A percentile compares a stretch with the other conserved stretches of the same genome.
These are phyloP conservation scores for Aspergillus diversus DNA, from an alignment of 495 filamentous ascomycete genomes.

Conservation along the genomic window DNA sequence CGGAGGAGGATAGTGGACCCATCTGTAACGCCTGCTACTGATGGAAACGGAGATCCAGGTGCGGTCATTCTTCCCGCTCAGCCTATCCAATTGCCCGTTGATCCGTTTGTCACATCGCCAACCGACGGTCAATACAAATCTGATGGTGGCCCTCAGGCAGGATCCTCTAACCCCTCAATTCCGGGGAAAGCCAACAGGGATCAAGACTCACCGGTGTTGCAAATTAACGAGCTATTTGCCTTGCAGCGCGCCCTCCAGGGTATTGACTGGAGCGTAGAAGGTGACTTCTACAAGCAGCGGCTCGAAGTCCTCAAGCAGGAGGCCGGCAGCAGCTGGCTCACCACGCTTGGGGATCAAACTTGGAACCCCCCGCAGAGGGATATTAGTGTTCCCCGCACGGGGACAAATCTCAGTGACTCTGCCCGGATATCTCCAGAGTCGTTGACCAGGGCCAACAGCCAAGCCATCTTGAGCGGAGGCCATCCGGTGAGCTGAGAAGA, in stretches of 20 bases:
- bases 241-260: slow-evolving; percentile 24
- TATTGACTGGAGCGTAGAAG: slow-evolving; percentile 66
- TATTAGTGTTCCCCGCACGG: slow-evolving; percentile 35
- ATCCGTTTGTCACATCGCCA: slow-evolving; percentile 33
- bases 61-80: slow-evolving; percentile 36
- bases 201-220: slow-evolving; percentile 24
- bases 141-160: slow-evolving; percentile 39
- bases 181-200: slow-evolving; percentile 25
- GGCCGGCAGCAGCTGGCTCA: slow-evolving; percentile 82
- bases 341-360: slow-evolving; percentile 79
- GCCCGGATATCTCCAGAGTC: slow-evolving; percentile 41
- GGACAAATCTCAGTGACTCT: slow-evolving; percentile 40
- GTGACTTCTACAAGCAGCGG: slow-evolving; percentile 81
- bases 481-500: slow-evolving; percentile 50
- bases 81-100: slow-evolving; percentile 36
- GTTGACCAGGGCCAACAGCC: slow-evolving; percentile 45
- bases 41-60: slow-evolving; percentile 39
- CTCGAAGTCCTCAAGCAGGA: slow-evolving; percentile 83
- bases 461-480: slow-evolving; percentile 56
- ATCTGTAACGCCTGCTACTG: slow-evolving; percentile 59
- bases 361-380: slow-evolving; percentile 50
- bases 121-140: slow-evolving; percentile 41
- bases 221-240: slow-evolving; percentile 19
- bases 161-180: slow-evolving; percentile 34
- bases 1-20: slow-evolving; percentile 84